Conservation (phyloP, 2,329 filamentous ascomycete genomes). For the Botrytis fragariae region DNA sequence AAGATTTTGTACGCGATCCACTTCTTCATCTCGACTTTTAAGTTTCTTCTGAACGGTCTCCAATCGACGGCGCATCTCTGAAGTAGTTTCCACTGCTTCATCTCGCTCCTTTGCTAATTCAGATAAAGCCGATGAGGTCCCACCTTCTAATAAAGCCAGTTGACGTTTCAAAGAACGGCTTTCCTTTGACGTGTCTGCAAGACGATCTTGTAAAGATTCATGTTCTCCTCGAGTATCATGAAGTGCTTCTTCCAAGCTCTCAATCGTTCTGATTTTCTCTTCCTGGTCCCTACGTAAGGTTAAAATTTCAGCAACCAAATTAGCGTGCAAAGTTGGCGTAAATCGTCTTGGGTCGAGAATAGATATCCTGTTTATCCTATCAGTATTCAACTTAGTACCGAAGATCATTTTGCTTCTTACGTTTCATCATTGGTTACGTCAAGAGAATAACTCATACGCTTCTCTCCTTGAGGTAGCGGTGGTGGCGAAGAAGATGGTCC, state of each 20-base stretch:
- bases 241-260: slow-evolving; percentile 74
- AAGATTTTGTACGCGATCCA: slow-evolving; percentile 70
- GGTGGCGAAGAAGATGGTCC: slow-evolving; percentile 61
- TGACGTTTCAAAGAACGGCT: slow-evolving; percentile 79
- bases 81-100: slow-evolving; percentile 68
- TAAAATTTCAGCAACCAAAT: slow-evolving; percentile 90
- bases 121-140: slow-evolving; percentile 79
- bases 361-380: slow-evolving; percentile 43
- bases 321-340: slow-evolving; percentile 92
- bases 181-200: slow-evolving; percentile 69
- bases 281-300: slow-evolving; percentile 85
- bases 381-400: slow-evolving; percentile 17
- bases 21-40: slow-evolving; percentile 78
- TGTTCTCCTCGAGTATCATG: slow-evolving; percentile 71
- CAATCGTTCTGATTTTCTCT: slow-evolving; percentile 82
- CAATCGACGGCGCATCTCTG: slow-evolving; percentile 73
- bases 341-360: slow-evolving; percentile 88
- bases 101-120: slow-evolving; percentile 85
- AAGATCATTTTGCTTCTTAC: slow-evolving; percentile 21
- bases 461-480: slow-evolving; percentile 50
- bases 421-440: slow-evolving; percentile 64
- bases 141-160: slow-evolving; percentile 80
- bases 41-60: slow-evolving; percentile 76
- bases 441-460: slow-evolving; percentile 50
- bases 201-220: slow-evolving; percentile 62